A percentile compares a stretch with the other conserved stretches of the same genome.
phyloP scores from a whole-genome alignment of 441 rosid genomes.

The Capsella rubella region DNA sequence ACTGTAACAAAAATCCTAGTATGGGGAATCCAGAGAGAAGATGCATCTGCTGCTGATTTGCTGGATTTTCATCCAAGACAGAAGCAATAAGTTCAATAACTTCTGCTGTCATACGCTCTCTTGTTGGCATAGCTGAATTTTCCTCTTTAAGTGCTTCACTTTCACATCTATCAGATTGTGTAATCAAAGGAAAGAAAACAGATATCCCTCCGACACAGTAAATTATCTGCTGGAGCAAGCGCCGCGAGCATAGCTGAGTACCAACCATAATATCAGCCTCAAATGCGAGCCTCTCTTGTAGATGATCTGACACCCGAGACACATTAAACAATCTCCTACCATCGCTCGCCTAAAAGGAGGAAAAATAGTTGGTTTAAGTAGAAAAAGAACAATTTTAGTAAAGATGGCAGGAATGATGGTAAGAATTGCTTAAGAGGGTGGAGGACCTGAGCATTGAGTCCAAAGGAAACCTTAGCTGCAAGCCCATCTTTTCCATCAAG shows the following conservation, averaged over 20 bases:
- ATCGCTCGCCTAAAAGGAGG: constrained; percentile 86
- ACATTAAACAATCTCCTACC: constrained; percentile 92
- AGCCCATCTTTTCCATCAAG: constrained; percentile 97
- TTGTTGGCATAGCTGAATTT: constrained; percentile 64
- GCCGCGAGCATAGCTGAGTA: constrained; percentile 93
- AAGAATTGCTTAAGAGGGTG: constrained; percentile 28
- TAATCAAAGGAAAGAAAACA: constrained; percentile 94
- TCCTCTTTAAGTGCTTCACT: constrained; percentile 65
- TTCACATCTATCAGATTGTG: constrained; percentile 87
- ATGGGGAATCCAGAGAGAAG: constrained; percentile 94
- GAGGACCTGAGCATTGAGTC: constrained; percentile 96
- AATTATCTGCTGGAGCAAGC: constrained; percentile 94
- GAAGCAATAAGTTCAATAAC: constrained; percentile 97
- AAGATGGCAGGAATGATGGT: constrained; percentile 10
- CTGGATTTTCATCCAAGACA: constrained; percentile 92
- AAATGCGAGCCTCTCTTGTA: constrained; percentile 72
- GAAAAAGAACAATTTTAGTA: constrained; percentile 29
- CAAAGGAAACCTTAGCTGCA: constrained; percentile 90
- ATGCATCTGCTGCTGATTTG: constrained; percentile 98
- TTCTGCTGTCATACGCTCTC: constrained; percentile 94
- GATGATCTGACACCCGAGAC: constrained; percentile 72
- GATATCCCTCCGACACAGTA: constrained; percentile 99
- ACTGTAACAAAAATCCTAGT: constrained; percentile 93
- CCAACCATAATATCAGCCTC: constrained; percentile 86
- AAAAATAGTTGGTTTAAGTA: constrained; percentile 15